Percentiles rank a stretch among this genome's conserved stretches.
Evolutionary conservation across 2,329 filamentous ascomycete genomes (phyloP).

Genomic region (Zymoseptoria pseudotritici): DNA sequence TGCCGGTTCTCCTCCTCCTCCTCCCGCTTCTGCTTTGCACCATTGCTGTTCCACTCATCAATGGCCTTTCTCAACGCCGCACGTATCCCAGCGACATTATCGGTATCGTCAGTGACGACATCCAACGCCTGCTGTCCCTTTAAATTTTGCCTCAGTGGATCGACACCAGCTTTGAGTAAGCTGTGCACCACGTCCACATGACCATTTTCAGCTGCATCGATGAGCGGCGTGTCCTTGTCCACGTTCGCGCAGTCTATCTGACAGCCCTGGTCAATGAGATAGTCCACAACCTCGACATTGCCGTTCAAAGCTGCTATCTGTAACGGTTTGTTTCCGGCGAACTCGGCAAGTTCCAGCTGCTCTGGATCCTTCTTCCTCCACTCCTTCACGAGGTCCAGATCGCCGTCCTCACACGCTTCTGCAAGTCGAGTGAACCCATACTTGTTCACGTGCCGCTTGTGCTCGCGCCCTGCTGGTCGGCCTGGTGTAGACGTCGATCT

Average conservation of each 20-base stretch:
- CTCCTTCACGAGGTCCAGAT: conserved; percentile 69
- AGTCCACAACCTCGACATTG: conserved; percentile 76
- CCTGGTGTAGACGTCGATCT: conserved; percentile 47
- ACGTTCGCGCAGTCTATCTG: conserved; percentile 71
- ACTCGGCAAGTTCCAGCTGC: conserved; percentile 82
- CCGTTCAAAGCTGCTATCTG: conserved; percentile 89
- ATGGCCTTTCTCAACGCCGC: conserved; percentile 41
- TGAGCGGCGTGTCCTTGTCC: conserved; percentile 78
- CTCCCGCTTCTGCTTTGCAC: conserved; percentile 43
- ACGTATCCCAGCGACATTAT: conserved; percentile 65
- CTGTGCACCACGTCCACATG: conserved; percentile 83
- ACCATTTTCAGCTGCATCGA: conserved; percentile 94
- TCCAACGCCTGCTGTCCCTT: conserved; percentile 88
- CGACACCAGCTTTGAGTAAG: conserved; percentile 77
- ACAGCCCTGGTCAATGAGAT: conserved; percentile 77
- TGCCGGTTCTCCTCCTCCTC: conserved; percentile 41
- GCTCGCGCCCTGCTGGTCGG: conserved; percentile 47
- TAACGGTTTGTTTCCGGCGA: conserved; percentile 91
- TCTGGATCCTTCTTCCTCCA: conserved; percentile 72
- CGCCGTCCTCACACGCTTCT: conserved; percentile 80
- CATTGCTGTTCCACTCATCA: conserved; percentile 32
- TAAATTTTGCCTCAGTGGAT: conserved; percentile 85
- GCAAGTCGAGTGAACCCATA: conserved; percentile 87
- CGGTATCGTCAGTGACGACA: conserved; percentile 70
- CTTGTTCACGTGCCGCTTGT: conserved; percentile 83